phyloP scores from a whole-genome alignment of 192 early-diverging fungal species.

The Rhizophlyctis rosea region DNA sequence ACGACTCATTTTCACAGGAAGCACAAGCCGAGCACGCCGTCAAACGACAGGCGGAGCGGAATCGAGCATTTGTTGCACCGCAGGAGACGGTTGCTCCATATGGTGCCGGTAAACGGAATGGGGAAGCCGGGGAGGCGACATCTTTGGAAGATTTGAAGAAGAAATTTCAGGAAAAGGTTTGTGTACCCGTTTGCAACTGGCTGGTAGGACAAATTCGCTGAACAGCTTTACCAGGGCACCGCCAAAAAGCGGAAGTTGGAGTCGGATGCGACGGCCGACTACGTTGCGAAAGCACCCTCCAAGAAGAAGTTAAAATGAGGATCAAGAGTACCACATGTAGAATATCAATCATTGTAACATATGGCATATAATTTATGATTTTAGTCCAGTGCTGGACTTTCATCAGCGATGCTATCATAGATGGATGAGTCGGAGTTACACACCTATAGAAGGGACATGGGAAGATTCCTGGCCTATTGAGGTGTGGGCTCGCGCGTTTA shows the following conservation, averaged over 20 bases:
- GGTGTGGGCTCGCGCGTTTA: too few species aligned
- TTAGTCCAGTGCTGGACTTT: too few species aligned
- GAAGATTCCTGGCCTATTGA: too few species aligned
- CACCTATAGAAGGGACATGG: too few species aligned
- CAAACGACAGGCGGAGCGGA: conserved; percentile 69
- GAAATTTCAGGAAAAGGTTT: conserved; percentile 39
- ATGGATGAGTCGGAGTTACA: too few species aligned
- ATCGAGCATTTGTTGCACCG: conserved; percentile 79
- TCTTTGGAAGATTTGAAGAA: conserved; percentile 43
- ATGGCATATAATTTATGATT: too few species aligned
- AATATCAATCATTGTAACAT: too few species aligned
- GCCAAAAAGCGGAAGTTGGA: conserved; percentile 27
- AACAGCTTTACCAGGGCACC: not conserved
- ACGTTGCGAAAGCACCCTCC: conserved; percentile 26
- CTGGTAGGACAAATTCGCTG: not conserved
- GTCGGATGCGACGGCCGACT: conserved; percentile 12
- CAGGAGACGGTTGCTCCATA: conserved; percentile 44
- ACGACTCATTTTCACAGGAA: conserved; percentile 39
- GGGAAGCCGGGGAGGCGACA: not conserved
- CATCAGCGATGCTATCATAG: too few species aligned
- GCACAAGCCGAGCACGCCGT: conserved; percentile 64
- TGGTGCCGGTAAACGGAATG: not conserved
- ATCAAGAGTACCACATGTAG: too few species aligned
- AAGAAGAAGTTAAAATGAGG: too few species aligned
- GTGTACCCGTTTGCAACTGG: not conserved